Conservation (phyloP, 2,329 filamentous ascomycete species). For the Trichoderma sp. region DNA sequence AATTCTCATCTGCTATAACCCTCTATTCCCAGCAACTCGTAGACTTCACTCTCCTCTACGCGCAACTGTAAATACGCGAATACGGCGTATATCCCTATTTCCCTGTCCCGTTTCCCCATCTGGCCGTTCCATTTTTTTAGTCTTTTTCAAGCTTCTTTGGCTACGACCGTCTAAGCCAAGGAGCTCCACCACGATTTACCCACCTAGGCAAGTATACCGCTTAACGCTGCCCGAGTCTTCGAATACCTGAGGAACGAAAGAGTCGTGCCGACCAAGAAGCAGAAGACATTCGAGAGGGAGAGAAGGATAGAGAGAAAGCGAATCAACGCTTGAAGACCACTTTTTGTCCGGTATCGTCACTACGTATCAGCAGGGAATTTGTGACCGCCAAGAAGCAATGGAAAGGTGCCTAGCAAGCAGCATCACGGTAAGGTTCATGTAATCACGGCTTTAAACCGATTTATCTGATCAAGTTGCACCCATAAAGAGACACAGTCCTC, state of each 20-base stretch:
- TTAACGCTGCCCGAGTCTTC: background rate
- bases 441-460: background rate
- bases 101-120: background rate
- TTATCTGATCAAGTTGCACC: background rate
- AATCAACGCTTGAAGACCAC: background rate
- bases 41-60: background rate
- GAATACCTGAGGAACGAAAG: background rate
- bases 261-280: background rate
- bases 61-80: slow-evolving; percentile 2
- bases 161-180: background rate
- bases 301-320: background rate
- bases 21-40: background rate
- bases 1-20: background rate
- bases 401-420: background rate
- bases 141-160: background rate
- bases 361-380: background rate
- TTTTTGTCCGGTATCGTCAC: background rate
- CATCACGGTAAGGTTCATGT: background rate
- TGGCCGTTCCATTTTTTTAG: background rate
- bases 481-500: background rate
- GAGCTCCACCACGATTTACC: background rate
- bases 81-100: background rate
- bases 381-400: background rate
- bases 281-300: background rate
- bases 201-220: background rate